Base-by-base conservation (phyloP, 2,329 filamentous ascomycete genomes). In the Dactylonectria macrodidyma region DNA sequence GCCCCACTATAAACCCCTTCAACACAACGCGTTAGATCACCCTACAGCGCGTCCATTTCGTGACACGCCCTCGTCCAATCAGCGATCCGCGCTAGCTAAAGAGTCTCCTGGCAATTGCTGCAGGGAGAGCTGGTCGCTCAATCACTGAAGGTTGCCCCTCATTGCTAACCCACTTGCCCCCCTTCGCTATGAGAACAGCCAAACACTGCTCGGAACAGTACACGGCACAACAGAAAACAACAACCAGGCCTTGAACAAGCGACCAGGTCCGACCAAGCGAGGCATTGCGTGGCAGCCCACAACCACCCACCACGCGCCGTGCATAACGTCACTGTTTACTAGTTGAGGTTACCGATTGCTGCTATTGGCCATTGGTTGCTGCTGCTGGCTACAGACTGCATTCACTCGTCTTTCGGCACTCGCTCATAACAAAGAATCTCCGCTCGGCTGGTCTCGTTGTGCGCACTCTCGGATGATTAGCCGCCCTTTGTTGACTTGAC, bases 1-100 rank as follows among this genome's bases (percentile, higher is more conserved):
- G 54, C 63, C 64, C 70, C 71, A 74, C 73, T 71, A 61, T 63
- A 73, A 62, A 65, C 26, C 33, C 61, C 60, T 59, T 62, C 66
- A 64, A 61, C 58, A 44, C 51, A 68, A 69, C 75, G 75, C 70
- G 75, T 72, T 67, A 59, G 65, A 62, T 62, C 67, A 69, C 66
- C 59, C 68, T 22, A 34, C 50, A 48, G 68, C 78, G 78, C 78
- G 78, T 77, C 67, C 30, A 48, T 76, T 75, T 79, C 78, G 78
- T 72, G 78, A 71, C 62, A 38, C 22, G 52, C 24, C 33, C 56
- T 57, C 26, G 64, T 55, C 76, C 75, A 76, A 78, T 78, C 73
- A 77, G 51, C 38, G 16, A 38, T 12, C 5, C 33, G 48, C 30
- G 30, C 41, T 41, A 11, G 51, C n/a, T 36, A 54, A 54, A 36